phyloP scores from a whole-genome alignment of 805 yeast species.

The Pichia nakasei region DNA sequence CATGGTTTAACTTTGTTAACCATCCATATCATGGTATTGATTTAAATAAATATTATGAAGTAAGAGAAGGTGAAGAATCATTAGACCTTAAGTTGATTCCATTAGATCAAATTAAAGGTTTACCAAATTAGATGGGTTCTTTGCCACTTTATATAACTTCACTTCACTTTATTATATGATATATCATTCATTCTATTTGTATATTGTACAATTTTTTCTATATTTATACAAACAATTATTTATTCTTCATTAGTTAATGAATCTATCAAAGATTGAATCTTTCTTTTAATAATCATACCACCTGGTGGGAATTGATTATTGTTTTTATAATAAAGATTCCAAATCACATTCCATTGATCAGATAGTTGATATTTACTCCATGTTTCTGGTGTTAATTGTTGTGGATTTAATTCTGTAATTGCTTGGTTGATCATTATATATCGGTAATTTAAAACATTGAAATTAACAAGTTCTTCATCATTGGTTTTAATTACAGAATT shows the following conservation, averaged over 20 bases:
- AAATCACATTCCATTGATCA: constrained; percentile 8
- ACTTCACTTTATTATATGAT: no score
- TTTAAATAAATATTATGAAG: constrained; percentile 48
- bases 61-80: constrained; percentile 48
- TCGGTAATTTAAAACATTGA: constrained; percentile 1
- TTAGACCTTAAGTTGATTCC: constrained; percentile 48
- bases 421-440: constrained; percentile 2
- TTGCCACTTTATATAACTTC: no score
- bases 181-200: no score
- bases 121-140: constrained; percentile 9
- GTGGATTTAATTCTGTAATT: constrained; percentile 4
- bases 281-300: not conserved
- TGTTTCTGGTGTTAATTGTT: not conserved
- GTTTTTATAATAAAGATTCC: constrained; percentile 8
- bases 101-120: constrained; percentile 37
- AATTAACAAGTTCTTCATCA: not conserved
- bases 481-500: not conserved
- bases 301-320: constrained; percentile 2
- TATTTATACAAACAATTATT: no score
- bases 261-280: not conserved
- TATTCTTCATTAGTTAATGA: not conserved
- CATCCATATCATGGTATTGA: constrained; percentile 82
- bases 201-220: no score
- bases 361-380: constrained; percentile 2
- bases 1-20: constrained; percentile 74